A percentile compares a stretch with the other conserved stretches of the same genome.
These are phyloP conservation scores for Spathaspora arborariae DNA, from an alignment of 805 yeast genomes.

Conservation along the genomic window DNA sequence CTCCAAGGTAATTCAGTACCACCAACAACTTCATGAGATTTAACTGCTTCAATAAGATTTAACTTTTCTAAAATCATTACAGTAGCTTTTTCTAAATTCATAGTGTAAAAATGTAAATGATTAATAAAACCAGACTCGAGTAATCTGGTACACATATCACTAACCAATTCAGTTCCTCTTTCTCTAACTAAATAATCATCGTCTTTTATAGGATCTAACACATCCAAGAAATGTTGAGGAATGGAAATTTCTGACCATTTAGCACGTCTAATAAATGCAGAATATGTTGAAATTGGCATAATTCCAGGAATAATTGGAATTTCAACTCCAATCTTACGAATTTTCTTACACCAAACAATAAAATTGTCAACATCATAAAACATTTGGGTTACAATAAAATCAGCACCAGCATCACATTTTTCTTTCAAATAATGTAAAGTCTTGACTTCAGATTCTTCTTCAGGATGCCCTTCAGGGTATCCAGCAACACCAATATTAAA, in stretches of 20 bases:
- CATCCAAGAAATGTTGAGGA: conserved; percentile 68
- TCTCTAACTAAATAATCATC: conserved; percentile 88
- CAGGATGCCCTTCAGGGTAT: conserved; percentile 97
- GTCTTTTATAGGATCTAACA: conserved; percentile 77
- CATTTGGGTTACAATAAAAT: conserved; percentile 94
- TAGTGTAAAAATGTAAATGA: conserved; percentile 94
- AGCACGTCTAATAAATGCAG: conserved; percentile 89
- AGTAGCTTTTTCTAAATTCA: conserved; percentile 93
- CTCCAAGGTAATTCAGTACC: conserved; percentile 75
- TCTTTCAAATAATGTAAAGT: conserved; percentile 66
- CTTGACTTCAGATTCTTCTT: conserved; percentile 54
- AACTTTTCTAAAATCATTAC: conserved; percentile 80
- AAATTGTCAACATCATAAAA: conserved; percentile 90
- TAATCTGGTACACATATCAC: conserved; percentile 76
- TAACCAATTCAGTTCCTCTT: conserved; percentile 75
- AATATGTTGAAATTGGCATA: conserved; percentile 97
- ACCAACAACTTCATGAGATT: conserved; percentile 36
- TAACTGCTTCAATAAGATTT: conserved; percentile 47
- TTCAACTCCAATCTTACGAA: conserved; percentile 68
- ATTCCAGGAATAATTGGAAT: conserved; percentile 96
- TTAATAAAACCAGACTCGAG: conserved; percentile 68
- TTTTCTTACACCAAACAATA: conserved; percentile 71
- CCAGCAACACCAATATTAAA: conserved; percentile 96
- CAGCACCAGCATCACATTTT: conserved; percentile 92
- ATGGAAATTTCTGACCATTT: conserved; percentile 86